Evolutionary conservation across 2,329 filamentous ascomycete species (phyloP).

Genomic region (Nakataea oryzae): DNA sequence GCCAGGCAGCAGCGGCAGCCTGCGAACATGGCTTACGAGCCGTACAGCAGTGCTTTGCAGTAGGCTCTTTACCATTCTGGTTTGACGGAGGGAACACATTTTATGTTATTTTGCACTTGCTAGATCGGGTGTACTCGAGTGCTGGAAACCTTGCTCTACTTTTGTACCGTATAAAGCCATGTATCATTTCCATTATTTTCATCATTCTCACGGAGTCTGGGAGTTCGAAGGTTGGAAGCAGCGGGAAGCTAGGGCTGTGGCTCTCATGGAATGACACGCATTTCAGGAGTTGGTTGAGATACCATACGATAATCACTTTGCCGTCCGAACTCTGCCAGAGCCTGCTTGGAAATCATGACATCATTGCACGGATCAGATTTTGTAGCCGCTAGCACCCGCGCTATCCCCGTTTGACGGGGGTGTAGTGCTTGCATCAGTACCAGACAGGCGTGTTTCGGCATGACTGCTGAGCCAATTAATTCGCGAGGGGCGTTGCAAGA

Average conservation of each 20-base stretch:
- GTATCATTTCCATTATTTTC: neutral
- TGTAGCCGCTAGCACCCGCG: too few species aligned
- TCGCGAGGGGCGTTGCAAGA: neutral
- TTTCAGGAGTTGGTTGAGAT: neutral
- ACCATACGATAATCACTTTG: neutral
- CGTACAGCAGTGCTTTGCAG: conserved; percentile 1
- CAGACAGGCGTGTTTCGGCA: neutral
- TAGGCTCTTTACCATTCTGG: neutral
- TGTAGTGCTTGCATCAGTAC: too few species aligned
- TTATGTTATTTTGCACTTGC: neutral
- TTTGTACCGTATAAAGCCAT: neutral
- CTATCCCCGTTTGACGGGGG: too few species aligned
- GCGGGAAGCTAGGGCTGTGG: neutral
- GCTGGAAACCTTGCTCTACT: neutral
- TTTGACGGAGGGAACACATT: neutral
- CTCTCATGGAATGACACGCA: too few species aligned
- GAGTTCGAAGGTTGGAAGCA: neutral
- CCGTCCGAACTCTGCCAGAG: too few species aligned
- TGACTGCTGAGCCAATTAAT: neutral
- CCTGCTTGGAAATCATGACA: neutral
- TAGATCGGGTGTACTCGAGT: neutral
- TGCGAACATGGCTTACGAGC: conserved; percentile 1
- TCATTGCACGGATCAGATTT: neutral
- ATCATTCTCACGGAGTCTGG: neutral
- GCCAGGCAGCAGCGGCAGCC: neutral